Percentiles rank a stretch among this genome's conserved stretches.
phyloP scores from a whole-genome alignment of 139 green algal genomes.

The Chlamydomonas asymmetrica region DNA sequence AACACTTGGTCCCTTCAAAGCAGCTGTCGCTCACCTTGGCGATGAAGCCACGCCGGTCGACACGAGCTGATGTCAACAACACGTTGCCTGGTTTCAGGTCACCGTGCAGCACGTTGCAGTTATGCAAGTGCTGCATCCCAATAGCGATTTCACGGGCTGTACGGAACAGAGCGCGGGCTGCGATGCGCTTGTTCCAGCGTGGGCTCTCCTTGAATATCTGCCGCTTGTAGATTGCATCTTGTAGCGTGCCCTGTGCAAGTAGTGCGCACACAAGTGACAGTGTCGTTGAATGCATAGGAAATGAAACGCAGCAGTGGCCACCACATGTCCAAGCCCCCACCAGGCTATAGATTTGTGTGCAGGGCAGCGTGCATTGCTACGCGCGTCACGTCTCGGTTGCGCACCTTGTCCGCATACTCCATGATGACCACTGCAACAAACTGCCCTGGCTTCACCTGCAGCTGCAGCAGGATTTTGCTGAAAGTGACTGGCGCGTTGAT shows the following conservation, averaged over 20 bases:
- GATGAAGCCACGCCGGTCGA: slow-evolving; percentile 30
- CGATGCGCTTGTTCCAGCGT: slow-evolving; percentile 32
- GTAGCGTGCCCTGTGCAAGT: slow-evolving; percentile 25
- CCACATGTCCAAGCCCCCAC: no score
- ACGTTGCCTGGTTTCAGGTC: slow-evolving; percentile 29
- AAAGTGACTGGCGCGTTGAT: slow-evolving; percentile 13
- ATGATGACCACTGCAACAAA: slow-evolving; percentile 33
- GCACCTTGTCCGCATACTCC: slow-evolving; percentile 34
- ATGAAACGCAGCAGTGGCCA: no score
- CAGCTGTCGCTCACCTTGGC: no score
- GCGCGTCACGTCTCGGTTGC: no score
- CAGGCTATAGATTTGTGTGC: no score
- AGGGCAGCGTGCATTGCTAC: no score
- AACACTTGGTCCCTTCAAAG: no score
- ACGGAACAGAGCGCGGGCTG: slow-evolving; percentile 29
- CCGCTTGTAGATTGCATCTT: slow-evolving; percentile 36
- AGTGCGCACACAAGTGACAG: not conserved
- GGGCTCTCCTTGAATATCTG: slow-evolving; percentile 32
- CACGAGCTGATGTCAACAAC: slow-evolving; percentile 22
- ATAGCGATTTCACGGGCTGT: slow-evolving; percentile 31
- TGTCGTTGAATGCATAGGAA: no score
- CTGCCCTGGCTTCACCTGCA: slow-evolving; percentile 28
- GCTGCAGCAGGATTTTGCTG: slow-evolving; percentile 30
- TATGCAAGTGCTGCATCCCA: slow-evolving; percentile 44
- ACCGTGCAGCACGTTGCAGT: slow-evolving; percentile 32